Evolutionary conservation across 2,329 filamentous ascomycete genomes (phyloP).

Genomic region (Sporothrix sp.): DNA sequence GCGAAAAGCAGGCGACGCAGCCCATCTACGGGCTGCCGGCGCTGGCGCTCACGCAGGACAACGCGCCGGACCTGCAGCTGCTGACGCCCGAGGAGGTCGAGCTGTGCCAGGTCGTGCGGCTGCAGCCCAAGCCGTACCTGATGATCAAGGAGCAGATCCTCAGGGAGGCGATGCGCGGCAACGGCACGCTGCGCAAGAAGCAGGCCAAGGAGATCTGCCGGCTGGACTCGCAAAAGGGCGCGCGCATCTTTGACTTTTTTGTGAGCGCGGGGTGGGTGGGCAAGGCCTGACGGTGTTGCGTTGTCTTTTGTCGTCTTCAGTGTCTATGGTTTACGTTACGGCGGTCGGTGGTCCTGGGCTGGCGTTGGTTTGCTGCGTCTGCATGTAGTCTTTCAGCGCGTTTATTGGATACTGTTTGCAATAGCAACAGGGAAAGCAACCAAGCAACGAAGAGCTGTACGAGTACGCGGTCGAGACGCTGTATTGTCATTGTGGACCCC

Average conservation of each 20-base stretch:
- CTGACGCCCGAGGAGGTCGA: constrained; percentile 76
- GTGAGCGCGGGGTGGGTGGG: constrained; percentile 86
- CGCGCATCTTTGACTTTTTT: constrained; percentile 88
- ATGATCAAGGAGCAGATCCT: constrained; percentile 91
- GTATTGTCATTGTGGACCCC: no score
- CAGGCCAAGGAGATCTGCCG: constrained; percentile 76
- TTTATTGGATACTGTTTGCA: no score
- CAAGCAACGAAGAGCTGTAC: no score
- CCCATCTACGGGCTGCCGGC: constrained; percentile 53
- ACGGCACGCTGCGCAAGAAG: constrained; percentile 87
- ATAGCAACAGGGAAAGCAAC: no score
- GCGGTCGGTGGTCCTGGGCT: no score
- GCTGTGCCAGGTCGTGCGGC: constrained; percentile 70
- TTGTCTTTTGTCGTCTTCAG: not conserved
- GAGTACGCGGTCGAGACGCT: no score
- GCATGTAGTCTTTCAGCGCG: no score
- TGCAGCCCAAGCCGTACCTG: constrained; percentile 90
- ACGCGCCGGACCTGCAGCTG: constrained; percentile 73
- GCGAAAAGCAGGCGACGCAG: constrained; percentile 44
- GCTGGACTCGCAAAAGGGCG: constrained; percentile 76
- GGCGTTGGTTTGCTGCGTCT: no score
- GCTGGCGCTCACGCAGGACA: constrained; percentile 62
- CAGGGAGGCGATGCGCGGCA: constrained; percentile 80
- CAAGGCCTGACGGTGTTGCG: constrained; percentile 50
- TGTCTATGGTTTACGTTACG: no score